Base-by-base conservation (phyloP, 148 eudicot genomes). In the Amaranthus hypochondriacus region DNA sequence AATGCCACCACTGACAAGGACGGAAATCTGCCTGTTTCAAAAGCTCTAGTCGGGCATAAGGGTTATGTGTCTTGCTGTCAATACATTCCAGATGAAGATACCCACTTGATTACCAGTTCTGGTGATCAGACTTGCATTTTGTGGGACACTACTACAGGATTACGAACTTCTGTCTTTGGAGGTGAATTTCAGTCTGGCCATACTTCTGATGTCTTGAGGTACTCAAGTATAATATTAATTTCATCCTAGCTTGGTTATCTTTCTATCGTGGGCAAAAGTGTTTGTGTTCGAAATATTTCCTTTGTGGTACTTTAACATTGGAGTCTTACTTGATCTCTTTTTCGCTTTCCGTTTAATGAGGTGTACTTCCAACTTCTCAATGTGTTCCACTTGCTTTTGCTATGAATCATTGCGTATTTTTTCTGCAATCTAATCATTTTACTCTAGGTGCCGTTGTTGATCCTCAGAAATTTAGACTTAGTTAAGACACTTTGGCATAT, bases 111-210 rank as follows among this genome's bases (percentile, higher is more conserved):
- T 78, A 95, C 98, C 66, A 84, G 97, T 71, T 95, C 98, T 47
- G 98, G 98, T 72, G 98, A 95, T 72, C 93, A 87, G 75, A 95
- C 98, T 21, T 95, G 98, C 81, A 86, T 90, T 56, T 85, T 95
- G 71, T 95, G 98, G 98, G 98, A 95, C 84, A 84, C 92, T 59
- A 90, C 93, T 66, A 95, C 98, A 7, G 98, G 98, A 43, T 86
- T 95, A 47, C 84, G 96, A 74, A 87, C 98, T 39, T 92, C 98
- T 66, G 98, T 95, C 14, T 95, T 95, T 80, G 98, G 98, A 75
- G 98, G 98, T 70, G 98, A 95, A 86, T 92, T 88, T 83, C 98
- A 92, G 71, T 95, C 94, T 69, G 98, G 98, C 48, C 98, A 92
- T 80, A 92, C 93, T 78, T 88, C 88, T 78, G 98, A 95, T 76